These are phyloP conservation scores for Aristolochia fimbriata DNA, from an alignment of 164 flowering plant species.

Conservation along the genomic window DNA sequence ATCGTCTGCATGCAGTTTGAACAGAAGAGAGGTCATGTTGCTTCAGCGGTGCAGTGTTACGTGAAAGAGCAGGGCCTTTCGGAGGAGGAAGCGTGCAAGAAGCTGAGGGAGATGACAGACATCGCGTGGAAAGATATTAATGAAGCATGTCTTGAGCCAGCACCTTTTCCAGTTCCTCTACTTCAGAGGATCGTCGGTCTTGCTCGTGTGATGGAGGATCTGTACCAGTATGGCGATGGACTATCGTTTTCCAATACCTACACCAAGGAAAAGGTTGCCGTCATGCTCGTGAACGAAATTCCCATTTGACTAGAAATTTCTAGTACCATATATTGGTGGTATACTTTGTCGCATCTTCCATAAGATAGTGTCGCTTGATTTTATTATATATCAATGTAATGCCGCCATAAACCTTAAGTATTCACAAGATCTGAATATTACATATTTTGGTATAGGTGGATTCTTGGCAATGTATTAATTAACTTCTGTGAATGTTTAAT, in stretches of 20 bases:
- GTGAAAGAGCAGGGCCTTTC: constrained; percentile 13
- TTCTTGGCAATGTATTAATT: too few species aligned
- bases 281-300: too few species aligned
- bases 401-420: too few species aligned
- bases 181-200: neutral
- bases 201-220: neutral
- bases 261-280: too few species aligned
- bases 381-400: too few species aligned
- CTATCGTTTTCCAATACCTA: neutral
- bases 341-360: too few species aligned
- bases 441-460: too few species aligned
- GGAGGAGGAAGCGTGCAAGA: constrained; percentile 11
- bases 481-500: too few species aligned
- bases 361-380: too few species aligned
- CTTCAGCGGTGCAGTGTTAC: constrained; percentile 17
- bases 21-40: constrained; percentile 26
- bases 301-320: too few species aligned
- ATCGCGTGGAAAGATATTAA: constrained; percentile 17
- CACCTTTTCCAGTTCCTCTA: neutral
- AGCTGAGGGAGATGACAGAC: neutral
- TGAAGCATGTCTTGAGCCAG: constrained; percentile 2
- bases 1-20: constrained; percentile 22
- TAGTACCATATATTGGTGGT: too few species aligned
- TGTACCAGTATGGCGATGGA: constrained; percentile 6
- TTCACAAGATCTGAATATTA: too few species aligned